Evolutionary conservation across 2,329 filamentous ascomycete species (phyloP).

Genomic region (Bretziella fagacearum): DNA sequence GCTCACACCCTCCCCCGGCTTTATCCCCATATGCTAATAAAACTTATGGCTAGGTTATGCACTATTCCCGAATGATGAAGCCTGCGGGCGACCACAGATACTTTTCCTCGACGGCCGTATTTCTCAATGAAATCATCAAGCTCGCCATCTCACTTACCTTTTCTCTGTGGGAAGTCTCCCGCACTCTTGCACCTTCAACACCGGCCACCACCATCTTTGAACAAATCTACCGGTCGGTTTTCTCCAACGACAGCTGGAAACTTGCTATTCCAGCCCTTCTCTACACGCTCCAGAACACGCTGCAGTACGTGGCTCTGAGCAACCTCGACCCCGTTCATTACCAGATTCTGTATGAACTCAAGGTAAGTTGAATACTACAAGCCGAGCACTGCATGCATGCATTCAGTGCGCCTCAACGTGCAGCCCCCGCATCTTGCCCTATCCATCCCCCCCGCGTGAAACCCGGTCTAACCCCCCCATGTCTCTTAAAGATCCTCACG

Average conservation of each 20-base stretch:
- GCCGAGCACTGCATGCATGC: background rate
- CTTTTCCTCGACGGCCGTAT: constrained; percentile 82
- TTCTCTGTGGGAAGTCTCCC: constrained; percentile 72
- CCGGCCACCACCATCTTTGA: constrained; percentile 65
- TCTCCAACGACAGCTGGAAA: constrained; percentile 88
- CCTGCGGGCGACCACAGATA: constrained; percentile 68
- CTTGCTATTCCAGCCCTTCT: constrained; percentile 73
- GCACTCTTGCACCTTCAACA: constrained; percentile 58
- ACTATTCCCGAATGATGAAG: constrained; percentile 93
- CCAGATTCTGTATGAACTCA: constrained; percentile 83
- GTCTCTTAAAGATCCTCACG: constrained; percentile 51
- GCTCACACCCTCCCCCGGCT: background rate
- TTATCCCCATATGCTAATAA: background rate
- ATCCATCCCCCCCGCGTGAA: background rate
- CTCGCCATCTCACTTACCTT: constrained; percentile 72
- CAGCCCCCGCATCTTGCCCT: too few relatives aligned
- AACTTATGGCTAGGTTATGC: constrained; percentile 48
- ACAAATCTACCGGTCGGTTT: constrained; percentile 64
- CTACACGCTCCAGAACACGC: constrained; percentile 82
- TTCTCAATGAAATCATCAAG: constrained; percentile 86
- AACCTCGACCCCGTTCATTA: constrained; percentile 88
- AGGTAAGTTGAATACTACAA: constrained; percentile 31
- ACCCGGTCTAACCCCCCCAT: constrained; percentile 1
- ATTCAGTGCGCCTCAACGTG: background rate
- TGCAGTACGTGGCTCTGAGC: constrained; percentile 81